Conservation (phyloP, 2,329 filamentous ascomycete species). For the Cladosporium austrohemisphaericum region DNA sequence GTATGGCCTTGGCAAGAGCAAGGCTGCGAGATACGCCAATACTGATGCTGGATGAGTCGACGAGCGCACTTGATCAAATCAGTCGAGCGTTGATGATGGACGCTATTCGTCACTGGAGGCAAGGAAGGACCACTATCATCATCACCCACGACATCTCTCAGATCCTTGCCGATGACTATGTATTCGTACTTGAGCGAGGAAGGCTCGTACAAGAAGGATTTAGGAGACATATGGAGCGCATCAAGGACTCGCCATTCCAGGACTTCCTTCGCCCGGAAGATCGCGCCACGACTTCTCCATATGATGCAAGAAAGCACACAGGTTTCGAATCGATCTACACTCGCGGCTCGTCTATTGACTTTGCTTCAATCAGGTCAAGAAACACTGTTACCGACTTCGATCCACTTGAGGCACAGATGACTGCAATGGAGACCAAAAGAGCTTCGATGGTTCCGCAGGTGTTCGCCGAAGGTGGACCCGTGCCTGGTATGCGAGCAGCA, state of each 20-base stretch:
- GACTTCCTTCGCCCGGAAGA: slow-evolving; percentile 26
- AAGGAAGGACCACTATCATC: slow-evolving; percentile 80
- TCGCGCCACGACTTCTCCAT: slow-evolving; percentile 19
- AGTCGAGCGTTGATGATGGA: slow-evolving; percentile 67
- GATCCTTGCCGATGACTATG: slow-evolving; percentile 67
- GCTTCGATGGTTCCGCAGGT: slow-evolving; percentile 27
- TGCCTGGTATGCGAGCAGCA: slow-evolving; percentile 23
- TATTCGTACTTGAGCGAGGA: slow-evolving; percentile 74
- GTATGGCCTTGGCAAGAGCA: slow-evolving; percentile 75
- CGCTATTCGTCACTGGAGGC: slow-evolving; percentile 71
- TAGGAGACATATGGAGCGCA: slow-evolving; percentile 50
- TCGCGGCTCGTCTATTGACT: slow-evolving; percentile 20
- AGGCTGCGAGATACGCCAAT: slow-evolving; percentile 72
- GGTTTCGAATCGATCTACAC: slow-evolving; percentile 19
- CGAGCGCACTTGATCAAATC: slow-evolving; percentile 76
- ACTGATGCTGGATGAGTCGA: slow-evolving; percentile 83
- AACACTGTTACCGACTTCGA: slow-evolving; percentile 19
- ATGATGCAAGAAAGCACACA: slow-evolving; percentile 19
- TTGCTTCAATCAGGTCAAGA: slow-evolving; percentile 13
- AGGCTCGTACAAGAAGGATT: slow-evolving; percentile 66
- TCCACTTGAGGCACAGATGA: slow-evolving; percentile 27
- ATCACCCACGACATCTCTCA: slow-evolving; percentile 87
- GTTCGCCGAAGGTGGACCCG: slow-evolving; percentile 24
- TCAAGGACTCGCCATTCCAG: slow-evolving; percentile 31
- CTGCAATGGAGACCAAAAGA: slow-evolving; percentile 26